Conservation (phyloP, 2,329 filamentous ascomycete species). For the Teratosphaeria destructans region DNA sequence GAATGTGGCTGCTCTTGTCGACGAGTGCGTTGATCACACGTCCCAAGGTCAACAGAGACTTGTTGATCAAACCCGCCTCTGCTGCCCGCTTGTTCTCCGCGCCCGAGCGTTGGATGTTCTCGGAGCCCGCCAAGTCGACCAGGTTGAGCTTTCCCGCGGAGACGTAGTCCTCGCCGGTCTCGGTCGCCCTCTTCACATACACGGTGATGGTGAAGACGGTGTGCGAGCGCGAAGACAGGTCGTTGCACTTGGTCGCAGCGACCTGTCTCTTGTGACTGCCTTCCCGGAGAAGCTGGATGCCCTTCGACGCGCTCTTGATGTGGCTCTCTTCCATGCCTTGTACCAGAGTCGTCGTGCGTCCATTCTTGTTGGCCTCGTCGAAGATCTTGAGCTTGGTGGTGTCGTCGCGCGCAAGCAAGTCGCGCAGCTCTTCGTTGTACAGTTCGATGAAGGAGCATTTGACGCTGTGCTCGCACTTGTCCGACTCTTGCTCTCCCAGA, state of each 20-base stretch:
- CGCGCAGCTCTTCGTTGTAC: constrained; percentile 94
- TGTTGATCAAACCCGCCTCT: constrained; percentile 95
- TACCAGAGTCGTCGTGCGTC: constrained; percentile 75
- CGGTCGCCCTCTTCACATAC: constrained; percentile 69
- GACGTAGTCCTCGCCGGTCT: constrained; percentile 80
- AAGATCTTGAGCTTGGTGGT: constrained; percentile 85
- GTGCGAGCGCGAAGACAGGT: constrained; percentile 91
- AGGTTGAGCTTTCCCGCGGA: constrained; percentile 90
- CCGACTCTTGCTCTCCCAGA: constrained; percentile 54
- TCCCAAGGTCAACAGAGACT: constrained; percentile 86
- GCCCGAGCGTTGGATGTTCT: constrained; percentile 94
- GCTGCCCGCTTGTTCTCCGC: constrained; percentile 96
- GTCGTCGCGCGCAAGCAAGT: constrained; percentile 75
- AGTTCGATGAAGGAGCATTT: constrained; percentile 98
- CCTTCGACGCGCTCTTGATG: constrained; percentile 73
- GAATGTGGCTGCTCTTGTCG: constrained; percentile 81
- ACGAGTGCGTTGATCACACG: constrained; percentile 96
- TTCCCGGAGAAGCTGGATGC: constrained; percentile 77
- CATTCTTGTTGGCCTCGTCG: constrained; percentile 78
- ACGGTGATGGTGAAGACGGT: constrained; percentile 96
- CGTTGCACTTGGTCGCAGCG: constrained; percentile 99
- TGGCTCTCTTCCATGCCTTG: constrained; percentile 97
- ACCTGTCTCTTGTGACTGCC: constrained; percentile 93
- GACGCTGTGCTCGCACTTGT: constrained; percentile 73
- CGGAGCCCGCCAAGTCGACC: constrained; percentile 91